These are phyloP conservation scores for Wilcoxina mikolae DNA, from an alignment of 495 filamentous ascomycete genomes.

Conservation along the genomic window DNA sequence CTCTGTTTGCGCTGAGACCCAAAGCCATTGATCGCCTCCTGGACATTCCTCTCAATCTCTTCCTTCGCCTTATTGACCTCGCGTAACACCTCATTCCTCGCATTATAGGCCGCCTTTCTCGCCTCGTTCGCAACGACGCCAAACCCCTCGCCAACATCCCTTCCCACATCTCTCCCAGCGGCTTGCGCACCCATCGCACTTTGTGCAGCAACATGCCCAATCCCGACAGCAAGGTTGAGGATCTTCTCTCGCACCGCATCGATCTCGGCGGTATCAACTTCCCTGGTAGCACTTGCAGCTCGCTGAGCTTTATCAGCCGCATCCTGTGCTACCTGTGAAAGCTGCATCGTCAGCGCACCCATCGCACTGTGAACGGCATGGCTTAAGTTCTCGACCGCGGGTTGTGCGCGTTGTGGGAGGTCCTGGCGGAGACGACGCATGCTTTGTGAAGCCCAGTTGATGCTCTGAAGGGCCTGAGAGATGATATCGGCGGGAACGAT, in stretches of 20 bases:
- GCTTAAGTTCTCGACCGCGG: slow-evolving; percentile 32
- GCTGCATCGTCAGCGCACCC: slow-evolving; percentile 32
- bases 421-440: slow-evolving; percentile 16
- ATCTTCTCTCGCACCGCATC: slow-evolving; percentile 34
- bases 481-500: slow-evolving; percentile 18
- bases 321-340: slow-evolving; percentile 30
- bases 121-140: slow-evolving; percentile 7
- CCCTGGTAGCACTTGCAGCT: slow-evolving; percentile 30
- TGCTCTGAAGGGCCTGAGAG: slow-evolving; percentile 17
- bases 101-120: neutral
- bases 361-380: slow-evolving; percentile 33
- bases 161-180: slow-evolving; percentile 9
- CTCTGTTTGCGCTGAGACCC: neutral
- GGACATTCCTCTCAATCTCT: slow-evolving; percentile 2
- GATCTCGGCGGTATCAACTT: slow-evolving; percentile 32
- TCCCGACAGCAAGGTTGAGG: slow-evolving; percentile 33
- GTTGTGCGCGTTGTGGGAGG: slow-evolving; percentile 23
- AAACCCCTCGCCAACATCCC: slow-evolving; percentile 1
- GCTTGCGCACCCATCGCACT: slow-evolving; percentile 12
- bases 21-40: neutral
- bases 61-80: neutral
- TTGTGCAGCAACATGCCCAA: slow-evolving; percentile 33
- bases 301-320: slow-evolving; percentile 32
- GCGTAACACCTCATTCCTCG: slow-evolving; percentile 2
- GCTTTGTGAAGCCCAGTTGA: slow-evolving; percentile 15